Conservation (phyloP, 331 rosid genomes). For the Pyracantha coccinea region DNA sequence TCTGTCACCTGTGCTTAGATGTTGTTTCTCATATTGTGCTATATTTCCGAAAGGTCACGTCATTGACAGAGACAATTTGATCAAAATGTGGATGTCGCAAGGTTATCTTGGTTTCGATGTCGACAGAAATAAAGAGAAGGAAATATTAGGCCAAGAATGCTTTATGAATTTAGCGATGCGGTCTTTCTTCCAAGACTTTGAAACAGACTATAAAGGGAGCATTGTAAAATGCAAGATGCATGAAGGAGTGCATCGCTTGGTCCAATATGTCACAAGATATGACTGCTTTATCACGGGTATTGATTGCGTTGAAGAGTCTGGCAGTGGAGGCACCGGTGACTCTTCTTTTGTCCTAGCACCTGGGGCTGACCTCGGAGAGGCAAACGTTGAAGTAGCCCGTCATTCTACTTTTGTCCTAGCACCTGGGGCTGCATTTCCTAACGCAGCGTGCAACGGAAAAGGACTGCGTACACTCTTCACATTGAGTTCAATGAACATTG, state of each 20-base stretch:
- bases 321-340: not conserved
- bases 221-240: constrained; percentile 2
- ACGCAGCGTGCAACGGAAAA: not conserved
- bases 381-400: not conserved
- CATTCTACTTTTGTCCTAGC: constrained; percentile 1
- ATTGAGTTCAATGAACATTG: not conserved
- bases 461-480: not conserved
- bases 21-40: not conserved
- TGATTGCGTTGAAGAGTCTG: not conserved
- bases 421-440: not conserved
- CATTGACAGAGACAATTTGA: not conserved
- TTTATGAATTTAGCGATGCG: not conserved
- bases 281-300: not conserved
- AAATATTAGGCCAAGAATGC: not conserved
- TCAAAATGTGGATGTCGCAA: constrained; percentile 10
- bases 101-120: not conserved
- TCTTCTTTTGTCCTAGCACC: not conserved
- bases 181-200: not conserved
- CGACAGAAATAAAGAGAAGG: not conserved
- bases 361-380: not conserved
- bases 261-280: not conserved
- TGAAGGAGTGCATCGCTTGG: constrained; percentile 4
- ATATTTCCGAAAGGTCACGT: not conserved
- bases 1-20: not conserved
- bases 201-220: not conserved